A percentile compares a stretch with the other conserved stretches of the same genome.
Evolutionary conservation across 2,329 filamentous ascomycete species (phyloP).

Genomic region (Diaporthe sp.): DNA sequence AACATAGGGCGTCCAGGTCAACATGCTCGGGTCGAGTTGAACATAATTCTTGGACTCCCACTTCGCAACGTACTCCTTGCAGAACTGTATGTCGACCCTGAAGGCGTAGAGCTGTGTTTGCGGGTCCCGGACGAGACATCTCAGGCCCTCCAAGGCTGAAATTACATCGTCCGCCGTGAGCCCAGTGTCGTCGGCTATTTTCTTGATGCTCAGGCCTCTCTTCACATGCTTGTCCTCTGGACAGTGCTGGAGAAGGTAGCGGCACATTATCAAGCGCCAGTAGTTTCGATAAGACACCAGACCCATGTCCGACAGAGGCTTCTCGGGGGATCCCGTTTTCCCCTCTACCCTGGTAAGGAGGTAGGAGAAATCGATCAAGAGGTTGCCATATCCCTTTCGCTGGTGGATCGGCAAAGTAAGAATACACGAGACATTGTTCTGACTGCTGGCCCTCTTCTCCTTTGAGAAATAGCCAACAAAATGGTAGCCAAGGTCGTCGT

Average conservation of each 20-base stretch:
- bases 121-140: constrained; percentile 90
- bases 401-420: constrained; percentile 96
- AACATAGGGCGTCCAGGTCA: constrained; percentile 96
- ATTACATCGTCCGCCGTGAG: constrained; percentile 98
- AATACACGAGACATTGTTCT: constrained; percentile 98
- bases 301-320: constrained; percentile 97
- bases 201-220: constrained; percentile 67
- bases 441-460: constrained; percentile 92
- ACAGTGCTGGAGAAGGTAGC: constrained; percentile 76
- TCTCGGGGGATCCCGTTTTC: constrained; percentile 96
- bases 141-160: constrained; percentile 88
- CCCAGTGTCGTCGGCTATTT: constrained; percentile 88
- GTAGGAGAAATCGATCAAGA: constrained; percentile 98
- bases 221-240: constrained; percentile 50
- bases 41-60: constrained; percentile 93
- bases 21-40: constrained; percentile 79
- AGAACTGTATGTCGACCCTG: constrained; percentile 86
- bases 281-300: constrained; percentile 97
- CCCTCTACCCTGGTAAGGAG: constrained; percentile 91
- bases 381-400: constrained; percentile 94
- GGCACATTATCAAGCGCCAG: constrained; percentile 90
- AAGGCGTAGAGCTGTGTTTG: constrained; percentile 90
- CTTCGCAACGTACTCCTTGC: constrained; percentile 86
- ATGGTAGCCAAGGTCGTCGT: constrained; percentile 90
- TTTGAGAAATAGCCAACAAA: constrained; percentile 99